These are phyloP conservation scores for Penicillium concentricum DNA, from an alignment of 2,329 filamentous ascomycete genomes.

Conservation along the genomic window DNA sequence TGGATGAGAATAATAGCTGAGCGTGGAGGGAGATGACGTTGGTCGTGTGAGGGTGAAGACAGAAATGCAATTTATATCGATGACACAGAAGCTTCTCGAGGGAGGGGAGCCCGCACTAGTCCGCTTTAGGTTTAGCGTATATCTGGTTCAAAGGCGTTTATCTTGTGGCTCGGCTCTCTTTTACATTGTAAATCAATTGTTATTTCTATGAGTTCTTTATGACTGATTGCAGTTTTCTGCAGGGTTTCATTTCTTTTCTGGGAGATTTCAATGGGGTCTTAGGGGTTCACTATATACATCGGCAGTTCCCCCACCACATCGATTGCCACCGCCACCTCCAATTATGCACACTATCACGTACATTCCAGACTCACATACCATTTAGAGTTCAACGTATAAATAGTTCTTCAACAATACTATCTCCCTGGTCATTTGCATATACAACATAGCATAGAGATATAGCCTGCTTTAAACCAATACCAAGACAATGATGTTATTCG, in stretches of 20 bases:
- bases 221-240: too few relatives aligned
- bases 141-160: background rate
- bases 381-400: background rate
- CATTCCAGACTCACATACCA: background rate
- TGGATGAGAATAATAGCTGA: slow-evolving; percentile 2
- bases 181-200: background rate
- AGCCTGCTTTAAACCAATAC: background rate
- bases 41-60: slow-evolving; percentile 33
- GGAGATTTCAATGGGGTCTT: background rate
- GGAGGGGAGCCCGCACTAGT: slow-evolving; percentile 27
- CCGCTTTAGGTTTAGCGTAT: slow-evolving; percentile 19
- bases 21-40: slow-evolving; percentile 18
- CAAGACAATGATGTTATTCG: background rate
- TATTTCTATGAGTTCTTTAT: background rate
- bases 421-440: background rate
- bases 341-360: background rate
- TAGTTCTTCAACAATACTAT: background rate
- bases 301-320: background rate
- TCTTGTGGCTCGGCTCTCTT: background rate
- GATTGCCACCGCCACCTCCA: slow-evolving; percentile 2
- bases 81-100: slow-evolving; percentile 43
- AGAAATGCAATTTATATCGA: slow-evolving; percentile 36
- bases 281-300: background rate
- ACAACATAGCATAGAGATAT: background rate
- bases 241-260: background rate